Evolutionary conservation across 169 alveolate species (phyloP), one percentile per base, ranked within the genome.

Genomic region (Eimeria maxima): DNA sequence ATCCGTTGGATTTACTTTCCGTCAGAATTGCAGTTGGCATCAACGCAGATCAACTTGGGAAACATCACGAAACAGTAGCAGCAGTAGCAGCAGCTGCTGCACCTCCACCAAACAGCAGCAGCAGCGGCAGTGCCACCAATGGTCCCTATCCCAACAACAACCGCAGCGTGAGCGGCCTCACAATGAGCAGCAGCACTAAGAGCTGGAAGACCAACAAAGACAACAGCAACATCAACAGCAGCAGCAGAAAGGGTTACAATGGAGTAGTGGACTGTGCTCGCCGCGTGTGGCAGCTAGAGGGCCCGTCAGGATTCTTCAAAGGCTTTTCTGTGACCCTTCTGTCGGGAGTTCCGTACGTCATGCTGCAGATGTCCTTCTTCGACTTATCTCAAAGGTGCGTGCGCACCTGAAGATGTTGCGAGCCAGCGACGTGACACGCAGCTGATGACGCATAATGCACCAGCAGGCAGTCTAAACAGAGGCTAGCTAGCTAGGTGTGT

Each of bases 271-370:
- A 97, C 92, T 97, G 98, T 78, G 92, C 96, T 73, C 42, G 47
- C 27, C 95, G 97, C 76, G 98, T 98, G 50, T 94, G 90, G 96
- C 86, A 45, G 80, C 95, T 97, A 11, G 99, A 98, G 95, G 99
- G 99, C n/a, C 63, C 98, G 33, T 20, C 89, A 42, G 99, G 99
- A 1, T 98, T 98, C 78, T 98, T 95, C 86, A 98, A 98, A 95
- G 99, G 99, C 10, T 97, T 95, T 83, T 47, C 94, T 5, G 98
- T 98, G 24, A 95, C 99, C 13, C 87, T 98, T 74, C 78, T 97
- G 91, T 97, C 99, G 20, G 99, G 99, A 8, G 98, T 96, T 71
- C 98, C 99, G 0, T 98, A 98, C 90, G 99, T 98, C 76, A 97
- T 98, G 78, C 96, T 98, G 88, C 99, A 98, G 91, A 96, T 98